Evolutionary conservation across 352 stramenopile genomes (phyloP).

Genomic region (Phytophthora cactorum): DNA sequence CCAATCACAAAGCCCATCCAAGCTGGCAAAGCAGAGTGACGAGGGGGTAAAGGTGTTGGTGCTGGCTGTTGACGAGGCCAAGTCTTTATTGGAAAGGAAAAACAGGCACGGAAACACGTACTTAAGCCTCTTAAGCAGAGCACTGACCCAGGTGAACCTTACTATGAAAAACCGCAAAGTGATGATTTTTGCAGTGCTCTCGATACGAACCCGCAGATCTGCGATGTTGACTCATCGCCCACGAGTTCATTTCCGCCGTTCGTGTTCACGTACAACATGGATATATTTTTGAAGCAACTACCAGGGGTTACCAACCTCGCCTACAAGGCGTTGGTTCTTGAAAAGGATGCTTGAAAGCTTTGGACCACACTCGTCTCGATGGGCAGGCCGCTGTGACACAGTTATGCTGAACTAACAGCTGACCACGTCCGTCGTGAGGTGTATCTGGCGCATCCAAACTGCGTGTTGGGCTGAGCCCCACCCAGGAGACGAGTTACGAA

Average conservation of each 20-base stretch:
- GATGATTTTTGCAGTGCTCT: background rate
- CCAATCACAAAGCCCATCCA: too few relatives aligned
- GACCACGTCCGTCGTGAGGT: too few relatives aligned
- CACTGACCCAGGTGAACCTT: background rate
- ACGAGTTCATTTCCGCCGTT: slow-evolving; percentile 1
- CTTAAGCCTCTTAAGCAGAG: background rate
- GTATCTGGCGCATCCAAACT: slow-evolving; percentile 13
- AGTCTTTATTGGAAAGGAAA: background rate
- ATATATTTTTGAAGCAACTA: background rate
- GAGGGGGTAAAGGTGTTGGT: background rate
- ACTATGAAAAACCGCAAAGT: background rate
- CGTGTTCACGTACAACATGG: slow-evolving; percentile 1
- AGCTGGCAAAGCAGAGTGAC: too few relatives aligned
- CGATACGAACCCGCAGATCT: slow-evolving; percentile 6
- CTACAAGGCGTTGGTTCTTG: slow-evolving; percentile 2
- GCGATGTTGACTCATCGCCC: background rate
- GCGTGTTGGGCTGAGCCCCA: background rate
- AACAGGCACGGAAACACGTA: background rate
- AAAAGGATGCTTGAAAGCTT: background rate
- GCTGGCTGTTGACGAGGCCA: slow-evolving; percentile 2
- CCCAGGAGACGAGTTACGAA: background rate
- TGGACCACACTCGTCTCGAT: slow-evolving; percentile 12
- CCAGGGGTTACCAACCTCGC: too few relatives aligned
- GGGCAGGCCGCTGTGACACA: slow-evolving; percentile 12
- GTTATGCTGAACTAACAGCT: too few relatives aligned